These are phyloP conservation scores for Coprinopsis sp. DNA, from an alignment of 768 basidiomycete species.

Conservation along the genomic window DNA sequence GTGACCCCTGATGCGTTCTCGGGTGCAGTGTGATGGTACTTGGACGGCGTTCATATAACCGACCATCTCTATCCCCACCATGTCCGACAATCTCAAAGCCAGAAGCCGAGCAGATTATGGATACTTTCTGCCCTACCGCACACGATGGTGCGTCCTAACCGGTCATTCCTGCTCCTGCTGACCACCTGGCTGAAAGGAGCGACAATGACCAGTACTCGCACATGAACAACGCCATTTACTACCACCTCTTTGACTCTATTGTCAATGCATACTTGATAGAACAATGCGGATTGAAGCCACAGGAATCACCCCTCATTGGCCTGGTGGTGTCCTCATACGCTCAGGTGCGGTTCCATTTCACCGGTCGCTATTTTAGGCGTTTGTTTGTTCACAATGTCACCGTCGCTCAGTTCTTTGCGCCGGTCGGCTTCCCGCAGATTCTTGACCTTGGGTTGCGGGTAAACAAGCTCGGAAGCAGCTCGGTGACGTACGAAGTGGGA, in stretches of 20 bases:
- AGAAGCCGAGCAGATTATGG: constrained; percentile 49
- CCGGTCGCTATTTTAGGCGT: too few relatives aligned
- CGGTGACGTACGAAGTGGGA: constrained; percentile 75
- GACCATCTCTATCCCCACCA: constrained; percentile 9
- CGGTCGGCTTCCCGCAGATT: constrained; percentile 68
- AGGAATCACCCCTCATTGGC: constrained; percentile 53
- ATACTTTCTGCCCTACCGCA: constrained; percentile 59
- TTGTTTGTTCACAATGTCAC: too few relatives aligned
- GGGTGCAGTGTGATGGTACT: background rate
- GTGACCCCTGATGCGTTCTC: too few relatives aligned
- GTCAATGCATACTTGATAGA: constrained; percentile 76
- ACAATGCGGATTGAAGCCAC: constrained; percentile 53
- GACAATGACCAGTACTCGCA: constrained; percentile 87
- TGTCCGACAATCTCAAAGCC: constrained; percentile 30
- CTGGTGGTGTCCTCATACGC: constrained; percentile 77
- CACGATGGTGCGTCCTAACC: constrained; percentile 54
- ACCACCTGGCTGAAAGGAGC: constrained; percentile 45
- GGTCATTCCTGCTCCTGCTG: background rate
- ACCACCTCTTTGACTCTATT: constrained; percentile 78
- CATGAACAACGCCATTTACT: constrained; percentile 77
- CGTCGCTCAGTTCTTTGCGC: constrained; percentile 54
- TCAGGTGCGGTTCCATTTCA: constrained; percentile 37
- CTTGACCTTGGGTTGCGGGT: constrained; percentile 70
- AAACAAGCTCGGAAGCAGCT: constrained; percentile 63
- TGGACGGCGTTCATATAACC: background rate